phyloP scores from a whole-genome alignment of 768 basidiomycete species.

The Boletus coccyginus region DNA sequence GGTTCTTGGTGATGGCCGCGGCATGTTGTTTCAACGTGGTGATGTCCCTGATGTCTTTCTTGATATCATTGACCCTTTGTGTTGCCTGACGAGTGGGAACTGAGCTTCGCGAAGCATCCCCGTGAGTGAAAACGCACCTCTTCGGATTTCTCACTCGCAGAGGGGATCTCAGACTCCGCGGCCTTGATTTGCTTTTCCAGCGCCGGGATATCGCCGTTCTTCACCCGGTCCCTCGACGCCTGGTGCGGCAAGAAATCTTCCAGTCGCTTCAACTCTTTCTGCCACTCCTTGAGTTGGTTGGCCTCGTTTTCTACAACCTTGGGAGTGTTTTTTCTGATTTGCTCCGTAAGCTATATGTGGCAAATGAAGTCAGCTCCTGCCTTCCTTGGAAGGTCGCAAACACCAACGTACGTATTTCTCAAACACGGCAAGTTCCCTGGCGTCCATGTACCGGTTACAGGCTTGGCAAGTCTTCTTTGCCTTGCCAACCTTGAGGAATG shows the following conservation, averaged over 20 bases:
- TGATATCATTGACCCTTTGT: slow-evolving; percentile 50
- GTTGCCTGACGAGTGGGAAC: slow-evolving; percentile 39
- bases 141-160: slow-evolving; percentile 52
- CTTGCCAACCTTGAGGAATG: slow-evolving; percentile 55
- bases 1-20: slow-evolving; percentile 53
- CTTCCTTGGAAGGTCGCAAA: background rate
- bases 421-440: slow-evolving; percentile 53
- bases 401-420: slow-evolving; percentile 60
- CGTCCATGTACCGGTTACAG: slow-evolving; percentile 69
- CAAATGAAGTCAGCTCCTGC: background rate
- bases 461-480: slow-evolving; percentile 67
- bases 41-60: slow-evolving; percentile 61
- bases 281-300: slow-evolving; percentile 54
- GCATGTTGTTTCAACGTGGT: slow-evolving; percentile 59
- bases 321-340: slow-evolving; percentile 55
- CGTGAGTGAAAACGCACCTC: slow-evolving; percentile 45
- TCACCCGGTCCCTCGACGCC: slow-evolving; percentile 52
- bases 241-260: slow-evolving; percentile 61
- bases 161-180: slow-evolving; percentile 54
- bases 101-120: background rate
- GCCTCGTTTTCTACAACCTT: slow-evolving; percentile 39
- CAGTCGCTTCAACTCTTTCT: slow-evolving; percentile 49
- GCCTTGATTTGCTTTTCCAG: slow-evolving; percentile 60
- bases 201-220: slow-evolving; percentile 58
- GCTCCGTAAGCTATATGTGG: slow-evolving; percentile 52